Evolutionary conservation across 352 stramenopile genomes (phyloP), one percentile per base, ranked within the genome.

Genomic region (Globisporangium paroecandrum): DNA sequence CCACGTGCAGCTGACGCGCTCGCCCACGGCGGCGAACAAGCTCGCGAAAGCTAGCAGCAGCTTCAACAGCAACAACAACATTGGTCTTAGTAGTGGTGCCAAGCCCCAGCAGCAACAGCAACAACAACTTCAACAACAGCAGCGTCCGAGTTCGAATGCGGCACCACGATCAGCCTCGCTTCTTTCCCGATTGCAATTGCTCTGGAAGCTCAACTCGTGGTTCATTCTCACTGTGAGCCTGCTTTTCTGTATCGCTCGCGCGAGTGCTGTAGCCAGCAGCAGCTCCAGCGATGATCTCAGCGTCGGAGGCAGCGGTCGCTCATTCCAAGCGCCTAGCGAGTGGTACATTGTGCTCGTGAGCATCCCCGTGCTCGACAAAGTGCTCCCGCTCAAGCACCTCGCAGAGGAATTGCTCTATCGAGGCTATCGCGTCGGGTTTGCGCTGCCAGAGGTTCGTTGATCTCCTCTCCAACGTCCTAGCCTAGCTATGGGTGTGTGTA

Each of bases 341-440:
- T 71, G 86, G 62, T 94, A 95, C 76, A 71, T 95, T 38, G 86
- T 93, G 54, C 74, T 95, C 22, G 86, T 94, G 65, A 92, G 84
- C 71, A 88, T 95, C 57, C 88, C 88, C n/a, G 81, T 92, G 58
- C 68, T 93, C 57, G 85, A 95, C 65, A 89, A 89, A 65, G 83
- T 94, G 65, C 75, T 93, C 61, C 88, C 88, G 57, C 80, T 95
- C 61, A 91, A 91, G 64, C 81, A 90, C 64, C 64, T 95, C 43
- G 86, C 85, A 10, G 81, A 91, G 59, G 81, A 91, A 41, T 67
- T 95, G 56, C 71, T 94, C 24, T 73, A 82, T 38, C 85, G 86
- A 41, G 88, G 88, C 27, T 88, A 89, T 51, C 86, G 83, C 55
- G 84, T 95, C 36, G 85, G 85, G 36, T 91, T 94, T 66, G 85